A percentile compares a stretch with the other conserved stretches of the same genome.
These are phyloP conservation scores for Termitomyces sp. DNA, from an alignment of 768 basidiomycete genomes.

Conservation along the genomic window DNA sequence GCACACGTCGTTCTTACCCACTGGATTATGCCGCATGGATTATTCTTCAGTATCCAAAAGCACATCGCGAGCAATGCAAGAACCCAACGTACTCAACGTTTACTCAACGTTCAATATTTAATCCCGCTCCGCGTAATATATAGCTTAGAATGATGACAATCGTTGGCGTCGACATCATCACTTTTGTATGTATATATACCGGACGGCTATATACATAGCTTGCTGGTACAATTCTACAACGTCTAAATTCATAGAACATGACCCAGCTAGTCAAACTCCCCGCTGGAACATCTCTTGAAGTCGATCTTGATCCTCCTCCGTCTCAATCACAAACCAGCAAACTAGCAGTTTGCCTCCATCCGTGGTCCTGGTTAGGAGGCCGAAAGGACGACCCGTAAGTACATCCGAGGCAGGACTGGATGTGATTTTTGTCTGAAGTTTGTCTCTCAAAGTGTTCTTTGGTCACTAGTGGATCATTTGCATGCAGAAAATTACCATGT, in stretches of 20 bases:
- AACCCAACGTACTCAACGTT: too few relatives aligned
- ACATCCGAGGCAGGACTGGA: neutral
- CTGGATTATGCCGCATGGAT: neutral
- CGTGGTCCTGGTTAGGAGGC: slow-evolving; percentile 86
- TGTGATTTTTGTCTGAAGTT: neutral
- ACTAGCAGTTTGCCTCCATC: slow-evolving; percentile 72
- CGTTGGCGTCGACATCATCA: too few relatives aligned
- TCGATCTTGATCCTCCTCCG: slow-evolving; percentile 29
- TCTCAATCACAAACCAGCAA: slow-evolving; percentile 22
- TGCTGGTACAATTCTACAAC: neutral
- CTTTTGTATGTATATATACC: neutral
- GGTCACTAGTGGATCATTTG: slow-evolving; percentile 37
- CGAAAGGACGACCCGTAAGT: slow-evolving; percentile 74
- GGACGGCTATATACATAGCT: neutral
- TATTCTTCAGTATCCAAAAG: neutral
- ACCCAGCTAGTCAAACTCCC: slow-evolving; percentile 16
- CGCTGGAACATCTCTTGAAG: slow-evolving; percentile 33
- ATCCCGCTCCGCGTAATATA: too few relatives aligned
- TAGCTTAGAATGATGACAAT: too few relatives aligned
- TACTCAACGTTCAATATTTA: too few relatives aligned
- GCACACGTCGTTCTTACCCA: neutral
- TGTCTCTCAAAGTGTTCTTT: slow-evolving; percentile 37
- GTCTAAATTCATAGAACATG: slow-evolving; percentile 2
- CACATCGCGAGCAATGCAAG: neutral
- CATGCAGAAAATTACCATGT: slow-evolving; percentile 49